Evolutionary conservation across 192 early-diverging fungal species (phyloP), one percentile per base, ranked within the genome.

Genomic region (Mortierella hygrophila): DNA sequence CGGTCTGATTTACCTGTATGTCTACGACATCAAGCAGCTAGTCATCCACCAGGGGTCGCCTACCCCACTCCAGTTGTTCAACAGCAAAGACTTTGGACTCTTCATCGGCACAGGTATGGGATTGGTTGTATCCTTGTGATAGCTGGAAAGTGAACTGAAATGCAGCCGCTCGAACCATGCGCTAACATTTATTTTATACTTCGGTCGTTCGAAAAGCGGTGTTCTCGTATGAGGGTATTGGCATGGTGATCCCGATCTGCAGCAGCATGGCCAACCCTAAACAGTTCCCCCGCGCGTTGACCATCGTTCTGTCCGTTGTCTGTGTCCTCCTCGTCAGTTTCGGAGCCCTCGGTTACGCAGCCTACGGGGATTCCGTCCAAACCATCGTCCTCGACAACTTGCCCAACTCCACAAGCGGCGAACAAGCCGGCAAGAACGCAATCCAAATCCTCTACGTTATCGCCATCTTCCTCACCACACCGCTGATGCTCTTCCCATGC

Each of bases 181-280:
- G 3, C 49, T 52, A 0, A 52, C 38, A 52, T 20, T 52, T 20
- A 18, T 52, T 15, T 52, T 52, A 21, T 21, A 9, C 13, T 46
- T 15, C 13, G 18, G 3, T 21, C 21, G 37, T n/a, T 37, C 3
- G n/a, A 55, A 96, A 95, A 37, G 96, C 97, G 55, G 96, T 97
- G 68, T 98, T 96, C 89, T 95, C 96, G 16, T 98, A 95, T 87
- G 97, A 98, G 91, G 97, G 97, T 73, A 96, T 97, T 74, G 96
- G 97, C 74, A 91, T 95, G 75, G 94, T 95, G 32, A 93, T 95
- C 70, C 94, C 94, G 21, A 95, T 95, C 72, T 92, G 93, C n/a
- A 90, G 93, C 78, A 90, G 91, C 76, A 98, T 98, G 97, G 94
- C 94, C 82, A 83, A 93, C 16, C 96, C 96, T 40, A 94, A 96